Percentiles rank a stretch among this genome's conserved stretches.
Conservation (phyloP, 1,284 basidiomycete species). For the Boletus hoseneyae region DNA sequence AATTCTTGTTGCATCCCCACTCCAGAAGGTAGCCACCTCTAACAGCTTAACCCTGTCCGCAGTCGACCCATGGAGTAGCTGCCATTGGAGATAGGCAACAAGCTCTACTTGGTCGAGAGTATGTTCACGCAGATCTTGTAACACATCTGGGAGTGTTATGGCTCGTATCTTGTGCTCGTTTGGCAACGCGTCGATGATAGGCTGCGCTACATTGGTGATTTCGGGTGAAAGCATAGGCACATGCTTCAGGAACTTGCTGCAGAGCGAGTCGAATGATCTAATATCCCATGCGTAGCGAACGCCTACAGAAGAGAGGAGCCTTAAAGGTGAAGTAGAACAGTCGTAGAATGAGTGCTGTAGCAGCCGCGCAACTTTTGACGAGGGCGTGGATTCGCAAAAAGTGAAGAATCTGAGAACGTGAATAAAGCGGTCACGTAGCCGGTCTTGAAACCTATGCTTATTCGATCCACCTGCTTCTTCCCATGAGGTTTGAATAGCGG, state of each 20-base stretch:
- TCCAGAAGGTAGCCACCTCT: conserved; percentile 50
- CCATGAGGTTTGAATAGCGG: conserved; percentile 51
- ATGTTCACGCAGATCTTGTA: conserved; percentile 67
- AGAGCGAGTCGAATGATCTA: conserved; percentile 71
- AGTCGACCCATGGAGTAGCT: conserved; percentile 56
- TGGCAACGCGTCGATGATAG: conserved; percentile 64
- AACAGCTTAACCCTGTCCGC: conserved; percentile 50
- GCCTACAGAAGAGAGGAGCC: conserved; percentile 78
- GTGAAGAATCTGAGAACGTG: conserved; percentile 88
- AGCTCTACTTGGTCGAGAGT: conserved; percentile 74
- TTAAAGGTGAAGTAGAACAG: conserved; percentile 52
- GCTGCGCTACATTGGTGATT: conserved; percentile 53
- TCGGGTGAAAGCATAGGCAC: conserved; percentile 72
- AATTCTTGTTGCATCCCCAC: conserved; percentile 34
- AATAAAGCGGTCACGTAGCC: conserved; percentile 59
- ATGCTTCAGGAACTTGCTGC: conserved; percentile 73
- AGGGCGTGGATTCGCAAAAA: conserved; percentile 82
- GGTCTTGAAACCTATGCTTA: conserved; percentile 24
- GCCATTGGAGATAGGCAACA: conserved; percentile 84
- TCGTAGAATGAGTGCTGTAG: conserved; percentile 80
- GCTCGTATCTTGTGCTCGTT: conserved; percentile 64
- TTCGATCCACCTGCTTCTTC: conserved; percentile 31
- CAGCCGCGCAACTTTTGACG: conserved; percentile 67
- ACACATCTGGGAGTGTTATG: conserved; percentile 78
- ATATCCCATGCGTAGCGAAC: conserved; percentile 66